Percentiles rank a stretch among this genome's conserved stretches.
Evolutionary conservation across 306 rosid genomes (phyloP).

Genomic region (Castanea mollissima): DNA sequence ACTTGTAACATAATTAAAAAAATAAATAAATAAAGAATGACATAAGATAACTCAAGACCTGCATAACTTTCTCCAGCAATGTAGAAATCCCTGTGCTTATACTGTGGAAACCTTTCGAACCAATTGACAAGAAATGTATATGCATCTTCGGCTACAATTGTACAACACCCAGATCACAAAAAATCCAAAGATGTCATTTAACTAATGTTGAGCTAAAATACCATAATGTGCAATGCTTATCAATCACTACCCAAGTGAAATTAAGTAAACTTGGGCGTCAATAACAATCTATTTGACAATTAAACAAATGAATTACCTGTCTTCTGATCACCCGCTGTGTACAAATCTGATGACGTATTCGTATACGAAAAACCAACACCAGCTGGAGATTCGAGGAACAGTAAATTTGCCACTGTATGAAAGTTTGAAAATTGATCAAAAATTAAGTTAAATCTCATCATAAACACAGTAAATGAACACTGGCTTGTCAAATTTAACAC

Average conservation of each 20-base stretch:
- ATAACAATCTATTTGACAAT: background rate
- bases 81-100: slow-evolving; percentile 84
- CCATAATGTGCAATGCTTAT: background rate
- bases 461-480: background rate
- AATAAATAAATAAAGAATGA: background rate
- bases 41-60: slow-evolving; percentile 44
- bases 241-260: background rate
- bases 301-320: slow-evolving; percentile 53
- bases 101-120: slow-evolving; percentile 97
- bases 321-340: slow-evolving; percentile 76
- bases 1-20: slow-evolving; percentile 1
- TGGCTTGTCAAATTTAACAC: slow-evolving; percentile 15
- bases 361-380: slow-evolving; percentile 96
- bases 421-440: slow-evolving; percentile 14
- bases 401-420: slow-evolving; percentile 81
- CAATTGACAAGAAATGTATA: slow-evolving; percentile 77
- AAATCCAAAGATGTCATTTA: slow-evolving; percentile 11
- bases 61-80: slow-evolving; percentile 99
- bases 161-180: slow-evolving; percentile 25
- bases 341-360: slow-evolving; percentile 73
- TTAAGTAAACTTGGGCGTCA: background rate
- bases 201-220: slow-evolving; percentile 13
- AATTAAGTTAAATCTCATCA: background rate
- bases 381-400: slow-evolving; percentile 94
- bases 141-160: slow-evolving; percentile 81